Evolutionary conservation across 1,284 basidiomycete species (phyloP).

Genomic region (Malassezia cuniculi): DNA sequence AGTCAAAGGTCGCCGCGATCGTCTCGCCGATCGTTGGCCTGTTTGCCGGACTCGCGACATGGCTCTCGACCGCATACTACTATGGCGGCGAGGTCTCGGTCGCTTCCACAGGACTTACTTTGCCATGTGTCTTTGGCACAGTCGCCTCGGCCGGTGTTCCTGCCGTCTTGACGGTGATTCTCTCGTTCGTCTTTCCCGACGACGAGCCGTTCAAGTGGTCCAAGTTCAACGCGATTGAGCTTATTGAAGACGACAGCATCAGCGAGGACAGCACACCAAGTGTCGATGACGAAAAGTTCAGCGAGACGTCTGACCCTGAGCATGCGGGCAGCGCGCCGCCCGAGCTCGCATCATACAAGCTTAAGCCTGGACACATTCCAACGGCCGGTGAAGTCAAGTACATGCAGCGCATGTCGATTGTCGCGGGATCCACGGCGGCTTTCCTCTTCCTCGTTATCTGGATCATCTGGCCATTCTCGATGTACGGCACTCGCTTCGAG

Average conservation of each 20-base stretch:
- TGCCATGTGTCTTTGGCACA: conserved; percentile 36
- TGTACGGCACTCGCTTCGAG: conserved; percentile 38
- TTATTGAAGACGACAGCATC: conserved; percentile 7
- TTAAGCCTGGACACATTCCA: conserved; percentile 19
- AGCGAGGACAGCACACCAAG: conserved; percentile 9
- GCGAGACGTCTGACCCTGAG: neutral
- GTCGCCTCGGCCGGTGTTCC: conserved; percentile 25
- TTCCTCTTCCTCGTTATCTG: conserved; percentile 33
- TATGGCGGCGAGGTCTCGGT: conserved; percentile 23
- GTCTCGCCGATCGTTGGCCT: conserved; percentile 30
- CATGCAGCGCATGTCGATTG: conserved; percentile 16
- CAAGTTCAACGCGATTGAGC: conserved; percentile 16
- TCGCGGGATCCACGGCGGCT: conserved; percentile 15
- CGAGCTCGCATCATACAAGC: conserved; percentile 16
- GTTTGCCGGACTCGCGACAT: conserved; percentile 28
- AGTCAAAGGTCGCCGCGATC: conserved; percentile 15
- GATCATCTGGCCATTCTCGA: conserved; percentile 39
- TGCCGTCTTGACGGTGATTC: conserved; percentile 17
- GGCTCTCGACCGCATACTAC: conserved; percentile 30
- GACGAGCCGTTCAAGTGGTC: conserved; percentile 28
- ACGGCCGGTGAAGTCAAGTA: conserved; percentile 13
- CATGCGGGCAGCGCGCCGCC: conserved; percentile 10
- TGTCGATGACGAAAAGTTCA: neutral
- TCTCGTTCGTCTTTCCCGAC: conserved; percentile 19
- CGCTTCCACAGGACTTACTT: conserved; percentile 14